These are phyloP conservation scores for Euphorbia peplus DNA, from an alignment of 345 rosid genomes.

Conservation along the genomic window DNA sequence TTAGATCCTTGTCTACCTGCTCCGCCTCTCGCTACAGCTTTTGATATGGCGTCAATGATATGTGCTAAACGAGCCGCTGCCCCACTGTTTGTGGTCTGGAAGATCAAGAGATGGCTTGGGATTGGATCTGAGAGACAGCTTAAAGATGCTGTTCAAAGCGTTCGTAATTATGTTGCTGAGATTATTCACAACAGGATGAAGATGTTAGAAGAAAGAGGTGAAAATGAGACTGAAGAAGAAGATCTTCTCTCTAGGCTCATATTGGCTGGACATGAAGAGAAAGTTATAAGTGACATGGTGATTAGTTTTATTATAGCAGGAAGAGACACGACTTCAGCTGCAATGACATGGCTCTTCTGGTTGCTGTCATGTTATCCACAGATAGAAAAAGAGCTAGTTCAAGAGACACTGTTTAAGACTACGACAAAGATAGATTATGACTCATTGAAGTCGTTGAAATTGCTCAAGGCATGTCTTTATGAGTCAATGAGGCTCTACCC, in stretches of 20 bases:
- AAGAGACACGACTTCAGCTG: slow-evolving; percentile 34
- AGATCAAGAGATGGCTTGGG: slow-evolving; percentile 31
- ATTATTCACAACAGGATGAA: slow-evolving; percentile 17
- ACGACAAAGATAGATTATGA: slow-evolving; percentile 13
- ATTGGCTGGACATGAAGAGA: slow-evolving; percentile 20
- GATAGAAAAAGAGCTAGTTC: slow-evolving; percentile 14
- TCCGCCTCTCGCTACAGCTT: slow-evolving; percentile 21
- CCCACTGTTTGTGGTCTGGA: slow-evolving; percentile 25
- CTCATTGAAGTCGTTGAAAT: slow-evolving; percentile 18
- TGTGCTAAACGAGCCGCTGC: slow-evolving; percentile 27
- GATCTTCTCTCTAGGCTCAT: slow-evolving; percentile 32
- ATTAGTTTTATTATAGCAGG: slow-evolving; percentile 33
- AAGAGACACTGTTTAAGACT: slow-evolving; percentile 5
- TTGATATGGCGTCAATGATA: slow-evolving; percentile 26
- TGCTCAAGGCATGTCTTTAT: slow-evolving; percentile 24
- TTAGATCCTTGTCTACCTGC: slow-evolving; percentile 23
- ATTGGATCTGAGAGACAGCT: slow-evolving; percentile 30
- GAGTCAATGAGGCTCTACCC: slow-evolving; percentile 39
- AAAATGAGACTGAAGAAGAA: slow-evolving; percentile 3
- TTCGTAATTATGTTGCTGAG: slow-evolving; percentile 16
- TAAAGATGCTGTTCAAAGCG: slow-evolving; percentile 19
- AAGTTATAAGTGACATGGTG: slow-evolving; percentile 26
- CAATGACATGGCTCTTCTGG: slow-evolving; percentile 38
- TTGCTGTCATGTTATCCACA: slow-evolving; percentile 18
- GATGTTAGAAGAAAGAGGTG: slow-evolving; percentile 1